Base-by-base conservation (phyloP, 1,139 yeast genomes). In the Nakaseomyces delphensis region DNA sequence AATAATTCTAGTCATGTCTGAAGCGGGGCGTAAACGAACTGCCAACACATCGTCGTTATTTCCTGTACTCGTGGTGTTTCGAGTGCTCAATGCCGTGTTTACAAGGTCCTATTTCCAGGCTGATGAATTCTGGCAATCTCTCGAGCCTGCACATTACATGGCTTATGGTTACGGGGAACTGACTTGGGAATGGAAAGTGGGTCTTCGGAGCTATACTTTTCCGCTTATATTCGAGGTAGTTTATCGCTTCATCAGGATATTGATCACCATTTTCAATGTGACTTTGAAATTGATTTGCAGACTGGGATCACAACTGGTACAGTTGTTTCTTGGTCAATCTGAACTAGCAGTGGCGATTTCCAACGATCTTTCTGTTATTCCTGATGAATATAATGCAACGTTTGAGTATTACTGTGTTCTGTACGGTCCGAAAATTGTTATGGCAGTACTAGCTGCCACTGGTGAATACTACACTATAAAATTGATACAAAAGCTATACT, bases 111-210 rank as follows among this genome's bases (percentile, higher is more conserved):
- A 78, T 58, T 91, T 91, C 65, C 99, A 93, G 61, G 93, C 98
- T 0, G 99, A 93, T 62, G 99, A 93, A 62, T 93, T 72, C 65
- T 93, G 82, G 77, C 98, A 93, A 63, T 71, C 91, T 0, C 66
- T 93, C 37, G 98, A 93, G 57, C 96, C 96, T 0, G 98, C 98
- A 0, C 95, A 89, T 61, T 48, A 58, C 9, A 65, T 71, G 21
- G 81, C 80, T 0, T 87, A 72, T 60, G 91, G 93, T 1, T 82
- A 79, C 48, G 98, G 98, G 0, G 77, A 79, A 54, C 59, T 79
- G 38, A 87, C 98, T 0, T 93, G 99, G 98, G 99, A 93, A 63
- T 93, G 98, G 98, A 58, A 67, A 28, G 68, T 72, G 41, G 80
- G 78, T 1, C 65, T 93, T 8, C 65, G 99, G 47, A 82, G 95